Percentiles rank a stretch among this genome's conserved stretches.
Conservation (phyloP, 192 early-diverging fungal genomes). For the Linnemannia schmuckeri region DNA sequence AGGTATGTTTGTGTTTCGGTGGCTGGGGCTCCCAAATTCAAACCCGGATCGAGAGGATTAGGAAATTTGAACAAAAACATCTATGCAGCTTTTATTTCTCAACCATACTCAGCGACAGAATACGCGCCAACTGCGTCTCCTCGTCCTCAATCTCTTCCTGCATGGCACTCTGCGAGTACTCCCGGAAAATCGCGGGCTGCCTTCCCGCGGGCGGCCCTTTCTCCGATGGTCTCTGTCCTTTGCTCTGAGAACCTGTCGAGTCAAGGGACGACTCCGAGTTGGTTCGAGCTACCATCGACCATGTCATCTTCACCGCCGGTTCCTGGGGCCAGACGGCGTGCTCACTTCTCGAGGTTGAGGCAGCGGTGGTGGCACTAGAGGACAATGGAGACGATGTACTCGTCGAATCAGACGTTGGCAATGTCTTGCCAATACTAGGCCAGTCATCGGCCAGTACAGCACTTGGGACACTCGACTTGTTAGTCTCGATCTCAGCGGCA, state of each 20-base stretch:
- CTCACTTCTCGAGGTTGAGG: background rate
- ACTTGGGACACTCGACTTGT: background rate
- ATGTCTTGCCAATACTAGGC: constrained; percentile 23
- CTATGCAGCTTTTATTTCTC: constrained; percentile 31
- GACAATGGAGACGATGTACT: background rate
- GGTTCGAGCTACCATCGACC: constrained; percentile 45
- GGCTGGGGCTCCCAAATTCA: background rate
- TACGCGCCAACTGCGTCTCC: constrained; percentile 44
- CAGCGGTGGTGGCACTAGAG: background rate
- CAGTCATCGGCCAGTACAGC: background rate
- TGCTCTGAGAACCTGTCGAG: background rate
- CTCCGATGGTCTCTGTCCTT: background rate
- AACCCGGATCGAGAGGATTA: background rate
- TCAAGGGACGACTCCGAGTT: constrained; percentile 7
- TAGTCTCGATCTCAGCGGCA: background rate
- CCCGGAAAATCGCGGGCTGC: constrained; percentile 28
- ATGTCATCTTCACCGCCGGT: constrained; percentile 19
- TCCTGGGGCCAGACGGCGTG: background rate
- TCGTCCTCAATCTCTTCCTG: constrained; percentile 51
- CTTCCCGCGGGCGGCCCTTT: background rate
- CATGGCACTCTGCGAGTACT: constrained; percentile 14
- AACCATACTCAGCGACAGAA: constrained; percentile 46
- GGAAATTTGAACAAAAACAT: too few relatives aligned
- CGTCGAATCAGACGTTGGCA: background rate
- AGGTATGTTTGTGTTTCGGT: background rate